These are phyloP conservation scores for Nicotiana obtusifolia DNA, from an alignment of 257 asterid genomes.

Conservation along the genomic window DNA sequence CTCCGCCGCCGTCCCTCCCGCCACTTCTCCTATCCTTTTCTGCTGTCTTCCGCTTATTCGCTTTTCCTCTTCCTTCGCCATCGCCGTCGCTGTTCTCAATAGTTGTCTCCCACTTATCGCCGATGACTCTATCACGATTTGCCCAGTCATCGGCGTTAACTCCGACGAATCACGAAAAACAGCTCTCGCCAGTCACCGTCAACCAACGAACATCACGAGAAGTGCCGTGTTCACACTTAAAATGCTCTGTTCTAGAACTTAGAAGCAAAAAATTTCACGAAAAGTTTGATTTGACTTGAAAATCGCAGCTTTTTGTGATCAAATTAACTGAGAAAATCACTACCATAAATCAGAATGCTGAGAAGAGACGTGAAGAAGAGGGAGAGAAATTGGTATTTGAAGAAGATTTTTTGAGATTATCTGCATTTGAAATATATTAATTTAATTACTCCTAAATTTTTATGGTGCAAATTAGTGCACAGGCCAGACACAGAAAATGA, in stretches of 20 bases:
- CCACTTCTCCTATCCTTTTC: conserved; percentile 54
- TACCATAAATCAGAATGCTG: neutral
- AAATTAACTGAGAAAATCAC: neutral
- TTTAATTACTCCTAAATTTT: neutral
- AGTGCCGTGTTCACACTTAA: neutral
- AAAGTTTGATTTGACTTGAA: neutral
- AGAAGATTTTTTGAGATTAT: neutral
- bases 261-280: neutral
- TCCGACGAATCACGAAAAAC: neutral
- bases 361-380: neutral
- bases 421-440: neutral
- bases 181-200: neutral
- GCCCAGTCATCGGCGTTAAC: neutral
- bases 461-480: neutral
- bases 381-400: neutral
- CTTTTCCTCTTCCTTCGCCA: conserved; percentile 5
- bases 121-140: neutral
- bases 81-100: neutral
- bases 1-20: conserved; percentile 75
- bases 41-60: conserved; percentile 25
- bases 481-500: neutral
- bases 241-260: neutral
- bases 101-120: neutral
- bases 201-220: neutral
- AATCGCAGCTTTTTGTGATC: neutral